phyloP scores from a whole-genome alignment of 2,329 filamentous ascomycete genomes.

The Hypoxylon sp. region DNA sequence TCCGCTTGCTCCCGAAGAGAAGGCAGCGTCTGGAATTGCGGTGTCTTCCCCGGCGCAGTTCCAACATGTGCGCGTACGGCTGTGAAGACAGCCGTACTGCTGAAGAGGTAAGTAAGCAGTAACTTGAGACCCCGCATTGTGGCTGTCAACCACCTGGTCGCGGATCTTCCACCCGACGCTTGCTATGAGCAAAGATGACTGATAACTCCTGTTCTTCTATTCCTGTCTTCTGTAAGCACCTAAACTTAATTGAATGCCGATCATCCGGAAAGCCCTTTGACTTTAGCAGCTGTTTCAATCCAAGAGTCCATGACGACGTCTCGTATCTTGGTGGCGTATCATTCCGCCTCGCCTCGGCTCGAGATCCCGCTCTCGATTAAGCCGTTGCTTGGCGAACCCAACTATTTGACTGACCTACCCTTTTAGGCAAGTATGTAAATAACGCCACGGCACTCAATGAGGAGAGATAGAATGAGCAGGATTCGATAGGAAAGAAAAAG shows the following conservation, averaged over 20 bases:
- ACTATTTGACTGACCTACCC: constrained; percentile 14
- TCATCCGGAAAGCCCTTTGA: background rate
- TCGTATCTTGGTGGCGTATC: constrained; percentile 15
- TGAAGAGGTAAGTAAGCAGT: constrained; percentile 23
- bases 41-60: constrained; percentile 42
- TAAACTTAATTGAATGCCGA: background rate
- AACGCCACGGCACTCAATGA: background rate
- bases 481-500: background rate
- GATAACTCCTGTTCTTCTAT: background rate
- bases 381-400: constrained; percentile 34
- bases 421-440: constrained; percentile 34
- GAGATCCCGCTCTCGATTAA: constrained; percentile 36
- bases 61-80: constrained; percentile 16
- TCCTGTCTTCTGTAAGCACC: background rate
- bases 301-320: constrained; percentile 5
- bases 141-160: background rate
- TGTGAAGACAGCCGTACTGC: constrained; percentile 13
- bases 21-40: constrained; percentile 59
- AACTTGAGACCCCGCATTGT: constrained; percentile 35
- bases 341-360: constrained; percentile 5
- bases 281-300: background rate
- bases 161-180: background rate
- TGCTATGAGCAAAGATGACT: background rate
- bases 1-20: constrained; percentile 61
- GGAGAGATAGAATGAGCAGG: background rate